Conservation (phyloP, 345 rosid genomes). For the Salix udensis region DNA sequence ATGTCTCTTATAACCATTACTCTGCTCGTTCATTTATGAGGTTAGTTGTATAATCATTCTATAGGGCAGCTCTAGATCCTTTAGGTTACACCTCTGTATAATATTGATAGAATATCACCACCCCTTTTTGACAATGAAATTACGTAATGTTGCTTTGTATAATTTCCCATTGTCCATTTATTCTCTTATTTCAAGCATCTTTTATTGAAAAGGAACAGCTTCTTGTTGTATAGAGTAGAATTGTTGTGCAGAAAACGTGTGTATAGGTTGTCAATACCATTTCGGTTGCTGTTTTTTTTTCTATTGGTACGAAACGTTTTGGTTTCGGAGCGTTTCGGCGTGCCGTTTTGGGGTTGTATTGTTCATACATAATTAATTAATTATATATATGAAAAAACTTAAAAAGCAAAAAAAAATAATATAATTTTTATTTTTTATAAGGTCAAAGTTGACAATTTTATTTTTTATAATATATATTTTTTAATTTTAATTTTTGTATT, state of each 20-base stretch:
- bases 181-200: not conserved
- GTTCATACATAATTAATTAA: no score
- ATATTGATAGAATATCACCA: not conserved
- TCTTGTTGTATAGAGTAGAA: not conserved
- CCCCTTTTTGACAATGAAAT: not conserved
- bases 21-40: not conserved
- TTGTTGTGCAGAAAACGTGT: not conserved
- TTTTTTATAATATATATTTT: no score
- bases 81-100: constrained; percentile 1
- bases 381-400: no score
- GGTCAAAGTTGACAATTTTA: no score
- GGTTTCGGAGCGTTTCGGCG: no score
- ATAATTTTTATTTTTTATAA: no score
- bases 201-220: not conserved
- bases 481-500: no score
- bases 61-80: not conserved
- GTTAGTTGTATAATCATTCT: not conserved
- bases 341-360: no score
- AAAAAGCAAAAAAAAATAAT: no score
- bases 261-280: not conserved
- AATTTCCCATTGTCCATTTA: not conserved
- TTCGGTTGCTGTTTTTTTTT: no score
- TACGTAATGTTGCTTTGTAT: not conserved
- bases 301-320: no score
- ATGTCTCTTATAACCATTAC: constrained; percentile 19